Evolutionary conservation across 345 rosid species (phyloP).

Genomic region (Euphorbia peplus): DNA sequence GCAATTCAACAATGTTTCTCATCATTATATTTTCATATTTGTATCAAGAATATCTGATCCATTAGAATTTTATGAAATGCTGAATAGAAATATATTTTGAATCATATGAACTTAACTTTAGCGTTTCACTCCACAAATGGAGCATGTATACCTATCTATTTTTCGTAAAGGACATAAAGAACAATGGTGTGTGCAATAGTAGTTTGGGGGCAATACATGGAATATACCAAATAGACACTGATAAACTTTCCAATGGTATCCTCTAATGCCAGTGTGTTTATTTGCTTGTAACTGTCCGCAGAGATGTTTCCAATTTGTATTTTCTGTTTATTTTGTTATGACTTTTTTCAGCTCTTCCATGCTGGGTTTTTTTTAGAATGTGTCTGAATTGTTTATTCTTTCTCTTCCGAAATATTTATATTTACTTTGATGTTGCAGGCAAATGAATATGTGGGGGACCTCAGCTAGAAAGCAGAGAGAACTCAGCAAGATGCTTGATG

Average conservation of each 20-base stretch:
- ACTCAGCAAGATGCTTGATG: slow-evolving; percentile 92
- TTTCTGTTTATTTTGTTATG: neutral
- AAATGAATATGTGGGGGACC: slow-evolving; percentile 85
- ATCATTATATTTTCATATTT: neutral
- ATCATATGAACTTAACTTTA: neutral
- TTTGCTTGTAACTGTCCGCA: neutral
- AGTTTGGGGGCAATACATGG: neutral
- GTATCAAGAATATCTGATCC: neutral
- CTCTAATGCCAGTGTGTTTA: neutral
- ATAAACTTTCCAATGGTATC: no score
- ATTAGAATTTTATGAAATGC: neutral
- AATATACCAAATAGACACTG: neutral
- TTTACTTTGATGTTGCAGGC: slow-evolving; percentile 41
- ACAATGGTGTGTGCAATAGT: neutral
- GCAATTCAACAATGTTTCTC: neutral
- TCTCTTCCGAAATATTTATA: neutral
- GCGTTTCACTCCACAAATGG: neutral
- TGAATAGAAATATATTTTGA: neutral
- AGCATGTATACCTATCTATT: neutral
- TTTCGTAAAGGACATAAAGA: neutral
- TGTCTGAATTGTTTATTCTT: neutral
- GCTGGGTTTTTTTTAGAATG: neutral
- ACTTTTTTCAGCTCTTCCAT: neutral
- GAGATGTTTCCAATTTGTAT: neutral
- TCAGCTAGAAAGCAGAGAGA: slow-evolving; percentile 76